A percentile compares a stretch with the other conserved stretches of the same genome.
phyloP scores from a whole-genome alignment of 108 stramenopile species.

The Ochromonas danica region DNA sequence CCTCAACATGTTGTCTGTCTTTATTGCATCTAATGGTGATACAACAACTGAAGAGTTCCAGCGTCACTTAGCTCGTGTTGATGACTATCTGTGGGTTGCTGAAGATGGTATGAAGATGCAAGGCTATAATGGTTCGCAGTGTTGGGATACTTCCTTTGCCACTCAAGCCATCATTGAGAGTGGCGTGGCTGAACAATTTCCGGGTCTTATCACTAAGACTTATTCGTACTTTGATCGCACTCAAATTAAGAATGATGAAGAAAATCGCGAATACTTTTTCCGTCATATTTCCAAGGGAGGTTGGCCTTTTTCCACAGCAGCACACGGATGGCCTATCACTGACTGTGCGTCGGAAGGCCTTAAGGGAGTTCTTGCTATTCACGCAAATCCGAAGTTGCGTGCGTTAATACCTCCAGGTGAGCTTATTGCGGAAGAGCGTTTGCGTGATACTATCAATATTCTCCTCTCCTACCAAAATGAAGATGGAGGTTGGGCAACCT shows the following conservation, averaged over 20 bases:
- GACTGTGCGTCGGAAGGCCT: slow-evolving; percentile 95
- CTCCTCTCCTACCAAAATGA: slow-evolving; percentile 88
- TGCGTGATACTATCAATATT: slow-evolving; percentile 76
- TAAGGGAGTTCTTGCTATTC: slow-evolving; percentile 7
- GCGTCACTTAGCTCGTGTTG: slow-evolving; percentile 78
- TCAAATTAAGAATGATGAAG: slow-evolving; percentile 63
- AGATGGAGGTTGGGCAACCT: slow-evolving; percentile 97
- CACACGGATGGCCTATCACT: slow-evolving; percentile 98
- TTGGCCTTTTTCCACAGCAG: slow-evolving; percentile 95
- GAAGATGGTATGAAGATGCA: slow-evolving; percentile 99
- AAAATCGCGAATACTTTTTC: slow-evolving; percentile 72
- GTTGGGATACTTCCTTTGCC: slow-evolving; percentile 96
- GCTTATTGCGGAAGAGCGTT: slow-evolving; percentile 62
- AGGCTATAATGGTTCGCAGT: slow-evolving; percentile 95
- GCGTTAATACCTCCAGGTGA: slow-evolving; percentile 4
- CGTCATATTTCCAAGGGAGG: slow-evolving; percentile 92
- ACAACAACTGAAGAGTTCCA: slow-evolving; percentile 57
- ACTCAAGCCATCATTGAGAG: slow-evolving; percentile 15
- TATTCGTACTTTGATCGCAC: slow-evolving; percentile 51
- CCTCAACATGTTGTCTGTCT: slow-evolving; percentile 77
- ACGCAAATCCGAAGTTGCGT: not conserved
- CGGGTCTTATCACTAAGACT: not conserved
- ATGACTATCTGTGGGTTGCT: slow-evolving; percentile 95
- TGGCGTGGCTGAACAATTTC: not conserved
- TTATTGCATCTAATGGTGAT: slow-evolving; percentile 35